Base-by-base conservation (phyloP, 352 stramenopile species). In the Thalassiosira mediterranea region DNA sequence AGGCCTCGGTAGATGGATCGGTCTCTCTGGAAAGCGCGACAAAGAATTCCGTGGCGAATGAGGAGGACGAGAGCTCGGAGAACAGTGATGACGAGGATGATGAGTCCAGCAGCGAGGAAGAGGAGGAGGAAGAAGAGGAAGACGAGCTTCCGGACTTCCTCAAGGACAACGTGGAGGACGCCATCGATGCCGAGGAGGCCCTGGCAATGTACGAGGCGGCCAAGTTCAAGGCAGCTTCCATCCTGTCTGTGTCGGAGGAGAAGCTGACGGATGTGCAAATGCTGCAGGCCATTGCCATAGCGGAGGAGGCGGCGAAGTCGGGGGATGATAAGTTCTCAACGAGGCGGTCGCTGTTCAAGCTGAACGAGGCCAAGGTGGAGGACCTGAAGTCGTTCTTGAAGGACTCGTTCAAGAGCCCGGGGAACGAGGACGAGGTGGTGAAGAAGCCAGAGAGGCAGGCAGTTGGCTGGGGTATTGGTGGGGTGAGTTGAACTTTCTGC, bases 211-310 rank as follows among this genome's bases (percentile, higher is more conserved):
- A 78, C 19, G 67, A 79, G 62, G 74, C 65, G 37, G 74, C 74
- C 2, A 74, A 74, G 49, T 83, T 71, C 40, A 75, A 83, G 37
- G 74, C 66, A 15, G 67, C 67, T n/a, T 78, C 74, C 1, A 83
- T 83, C 53, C 58, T 83, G 10, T 83, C 74, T 7, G 68, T 83
- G 7, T 52, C 73, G 13, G 63, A 83, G 34, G 74, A 83, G 21
- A 72, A 83, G 21, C 34, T 83, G 1, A 79, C 68, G 11, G 75
- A 83, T 42, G 68, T 79, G 32, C 75, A 83, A 69, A 83, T 83
- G 75, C 68, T 83, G 1, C 68, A 83, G 46, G 75, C 75, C n/a
- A 76, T 83, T 46, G 67, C 62, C 28, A 79, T 83, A 40, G 75
- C 68, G 15, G 68, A 79, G 52, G 75, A 79, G 19, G 75, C 75